phyloP scores from a whole-genome alignment of 2,329 filamentous ascomycete species.

The Cladosporium sp. region DNA sequence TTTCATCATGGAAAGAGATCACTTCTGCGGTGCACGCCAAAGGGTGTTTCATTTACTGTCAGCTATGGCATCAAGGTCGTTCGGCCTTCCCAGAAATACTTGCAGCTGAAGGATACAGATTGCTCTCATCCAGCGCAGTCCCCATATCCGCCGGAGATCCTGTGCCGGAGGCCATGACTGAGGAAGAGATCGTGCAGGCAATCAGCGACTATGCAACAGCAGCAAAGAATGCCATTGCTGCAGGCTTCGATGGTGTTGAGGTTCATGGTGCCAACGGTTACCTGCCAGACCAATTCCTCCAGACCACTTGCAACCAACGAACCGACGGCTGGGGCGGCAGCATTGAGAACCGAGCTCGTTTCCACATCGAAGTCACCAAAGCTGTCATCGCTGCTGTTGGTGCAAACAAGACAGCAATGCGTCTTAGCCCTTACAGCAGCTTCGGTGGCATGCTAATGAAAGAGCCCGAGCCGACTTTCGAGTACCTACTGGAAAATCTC shows the following conservation, averaged over 20 bases:
- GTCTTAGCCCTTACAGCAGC: constrained; percentile 55
- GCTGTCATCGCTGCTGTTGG: constrained; percentile 43
- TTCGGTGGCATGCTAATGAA: constrained; percentile 61
- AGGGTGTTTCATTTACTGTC: constrained; percentile 45
- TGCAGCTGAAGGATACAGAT: constrained; percentile 19
- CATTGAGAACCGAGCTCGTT: constrained; percentile 50
- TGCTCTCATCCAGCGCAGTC: constrained; percentile 31
- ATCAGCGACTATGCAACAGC: constrained; percentile 42
- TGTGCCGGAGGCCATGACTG: constrained; percentile 31
- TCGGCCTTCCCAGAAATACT: constrained; percentile 35
- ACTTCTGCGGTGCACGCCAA: constrained; percentile 49
- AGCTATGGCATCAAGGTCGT: constrained; percentile 48
- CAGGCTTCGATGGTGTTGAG: constrained; percentile 53
- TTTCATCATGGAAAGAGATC: constrained; percentile 48
- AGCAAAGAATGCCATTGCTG: constrained; percentile 50
- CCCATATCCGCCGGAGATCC: constrained; percentile 20
- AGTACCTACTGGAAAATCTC: constrained; percentile 49
- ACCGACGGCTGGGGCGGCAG: constrained; percentile 50
- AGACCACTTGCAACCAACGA: constrained; percentile 47
- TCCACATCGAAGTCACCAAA: constrained; percentile 53
- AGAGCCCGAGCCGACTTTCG: constrained; percentile 59
- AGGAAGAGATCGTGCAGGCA: constrained; percentile 42
- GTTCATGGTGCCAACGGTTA: constrained; percentile 51
- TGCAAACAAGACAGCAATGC: constrained; percentile 45
- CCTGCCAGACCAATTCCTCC: constrained; percentile 50